phyloP scores from a whole-genome alignment of 768 basidiomycete genomes.

The Tricholoma furcatifolium region DNA sequence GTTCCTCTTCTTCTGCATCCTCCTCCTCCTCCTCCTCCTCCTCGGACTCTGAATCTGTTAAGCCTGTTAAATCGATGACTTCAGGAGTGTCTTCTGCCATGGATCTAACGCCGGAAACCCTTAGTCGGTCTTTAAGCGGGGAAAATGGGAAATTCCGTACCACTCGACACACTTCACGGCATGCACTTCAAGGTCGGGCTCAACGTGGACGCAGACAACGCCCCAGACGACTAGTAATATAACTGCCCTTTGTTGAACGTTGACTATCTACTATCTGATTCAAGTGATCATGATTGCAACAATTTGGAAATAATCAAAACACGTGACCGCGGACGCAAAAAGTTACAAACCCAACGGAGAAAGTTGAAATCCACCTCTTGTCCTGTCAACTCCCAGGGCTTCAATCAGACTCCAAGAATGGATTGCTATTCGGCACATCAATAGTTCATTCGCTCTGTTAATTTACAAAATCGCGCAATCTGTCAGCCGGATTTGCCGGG shows the following conservation, averaged over 20 bases:
- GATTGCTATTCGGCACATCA: background rate
- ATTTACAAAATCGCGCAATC: background rate
- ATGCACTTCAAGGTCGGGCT: slow-evolving; percentile 6
- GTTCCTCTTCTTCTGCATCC: slow-evolving; percentile 19
- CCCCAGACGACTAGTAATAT: background rate
- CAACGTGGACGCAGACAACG: background rate
- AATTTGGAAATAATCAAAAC: slow-evolving; percentile 1
- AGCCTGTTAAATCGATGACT: slow-evolving; percentile 45
- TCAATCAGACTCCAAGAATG: background rate
- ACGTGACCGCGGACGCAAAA: slow-evolving; percentile 15
- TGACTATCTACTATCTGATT: too few species aligned
- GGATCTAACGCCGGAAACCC: slow-evolving; percentile 18
- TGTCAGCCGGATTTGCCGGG: background rate
- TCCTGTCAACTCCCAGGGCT: background rate
- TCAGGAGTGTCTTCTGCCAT: slow-evolving; percentile 24
- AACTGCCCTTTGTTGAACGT: background rate
- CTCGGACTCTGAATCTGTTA: slow-evolving; percentile 29
- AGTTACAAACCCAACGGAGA: too few species aligned
- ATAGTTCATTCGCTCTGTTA: background rate
- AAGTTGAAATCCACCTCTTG: too few species aligned
- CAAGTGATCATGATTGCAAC: background rate
- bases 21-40: slow-evolving; percentile 22
- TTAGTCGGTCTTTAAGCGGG: slow-evolving; percentile 5
- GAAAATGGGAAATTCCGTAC: slow-evolving; percentile 4
- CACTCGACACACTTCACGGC: slow-evolving; percentile 1